phyloP scores from a whole-genome alignment of 495 filamentous ascomycete genomes.

The Penicillium bialowiezense region DNA sequence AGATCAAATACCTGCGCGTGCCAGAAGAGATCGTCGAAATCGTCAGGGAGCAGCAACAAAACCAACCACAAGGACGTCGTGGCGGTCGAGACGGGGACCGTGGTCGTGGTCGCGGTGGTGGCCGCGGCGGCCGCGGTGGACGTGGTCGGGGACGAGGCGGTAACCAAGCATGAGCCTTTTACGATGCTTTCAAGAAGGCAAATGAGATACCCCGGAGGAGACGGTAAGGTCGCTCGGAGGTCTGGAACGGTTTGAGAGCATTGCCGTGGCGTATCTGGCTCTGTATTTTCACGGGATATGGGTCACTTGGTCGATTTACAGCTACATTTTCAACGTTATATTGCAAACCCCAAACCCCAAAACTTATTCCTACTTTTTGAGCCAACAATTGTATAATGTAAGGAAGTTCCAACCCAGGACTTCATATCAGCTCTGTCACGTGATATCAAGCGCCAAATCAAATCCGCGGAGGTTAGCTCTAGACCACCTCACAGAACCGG shows the following conservation, averaged over 20 bases:
- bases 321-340: slow-evolving; percentile 17
- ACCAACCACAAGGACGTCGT: slow-evolving; percentile 65
- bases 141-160: slow-evolving; percentile 49
- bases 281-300: slow-evolving; percentile 40
- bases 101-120: slow-evolving; percentile 50
- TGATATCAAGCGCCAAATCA: slow-evolving; percentile 13
- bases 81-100: slow-evolving; percentile 64
- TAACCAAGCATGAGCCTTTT: slow-evolving; percentile 24
- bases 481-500: slow-evolving; percentile 8
- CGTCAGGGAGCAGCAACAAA: slow-evolving; percentile 81
- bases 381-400: not conserved
- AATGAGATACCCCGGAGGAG: slow-evolving; percentile 44
- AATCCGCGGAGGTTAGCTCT: slow-evolving; percentile 8
- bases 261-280: slow-evolving; percentile 47
- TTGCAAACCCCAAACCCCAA: slow-evolving; percentile 6
- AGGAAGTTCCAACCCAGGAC: not conserved
- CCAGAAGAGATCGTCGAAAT: slow-evolving; percentile 93
- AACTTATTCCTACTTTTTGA: not conserved
- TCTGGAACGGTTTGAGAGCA: slow-evolving; percentile 39
- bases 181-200: slow-evolving; percentile 22
- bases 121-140: slow-evolving; percentile 46
- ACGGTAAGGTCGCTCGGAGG: slow-evolving; percentile 28
- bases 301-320: slow-evolving; percentile 26
- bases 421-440: slow-evolving; percentile 6
- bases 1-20: slow-evolving; percentile 98